Evolutionary conservation across 305 asterid genomes (phyloP).

Genomic region (Plantago rigida): DNA sequence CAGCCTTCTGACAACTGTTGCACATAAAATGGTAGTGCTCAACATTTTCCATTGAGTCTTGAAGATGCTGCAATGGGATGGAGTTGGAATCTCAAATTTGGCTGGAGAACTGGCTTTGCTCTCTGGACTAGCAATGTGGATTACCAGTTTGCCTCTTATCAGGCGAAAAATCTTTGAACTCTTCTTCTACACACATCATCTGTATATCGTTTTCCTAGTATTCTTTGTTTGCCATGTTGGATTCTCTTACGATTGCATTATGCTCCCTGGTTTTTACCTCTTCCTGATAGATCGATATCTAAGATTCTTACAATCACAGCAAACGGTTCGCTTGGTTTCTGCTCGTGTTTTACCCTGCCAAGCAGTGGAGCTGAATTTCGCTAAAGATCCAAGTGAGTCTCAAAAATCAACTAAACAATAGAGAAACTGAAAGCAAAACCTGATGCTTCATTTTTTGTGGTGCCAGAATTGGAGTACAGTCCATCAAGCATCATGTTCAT

Average conservation of each 20-base stretch:
- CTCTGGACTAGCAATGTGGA: slow-evolving; percentile 38
- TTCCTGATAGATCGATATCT: slow-evolving; percentile 36
- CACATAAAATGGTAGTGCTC: neutral
- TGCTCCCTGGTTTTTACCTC: slow-evolving; percentile 42
- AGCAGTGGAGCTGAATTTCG: slow-evolving; percentile 35
- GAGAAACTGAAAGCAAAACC: neutral
- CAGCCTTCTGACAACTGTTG: neutral
- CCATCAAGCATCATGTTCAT: slow-evolving; percentile 36
- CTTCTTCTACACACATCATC: slow-evolving; percentile 40
- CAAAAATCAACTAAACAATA: neutral
- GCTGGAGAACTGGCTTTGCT: slow-evolving; percentile 44
- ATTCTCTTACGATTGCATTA: slow-evolving; percentile 35
- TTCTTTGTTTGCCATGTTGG: slow-evolving; percentile 39
- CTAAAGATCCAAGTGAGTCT: slow-evolving; percentile 33
- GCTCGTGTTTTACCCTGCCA: slow-evolving; percentile 38
- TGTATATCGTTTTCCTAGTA: slow-evolving; percentile 31
- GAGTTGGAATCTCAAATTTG: slow-evolving; percentile 34
- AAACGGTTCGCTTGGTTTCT: slow-evolving; percentile 28
- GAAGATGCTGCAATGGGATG: slow-evolving; percentile 39
- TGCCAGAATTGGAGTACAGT: slow-evolving; percentile 29
- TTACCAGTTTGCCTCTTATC: slow-evolving; percentile 26
- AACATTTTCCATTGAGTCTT: neutral
- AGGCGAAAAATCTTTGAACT: slow-evolving; percentile 40
- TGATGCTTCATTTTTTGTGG: neutral
- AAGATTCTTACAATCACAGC: slow-evolving; percentile 41